Evolutionary conservation across 1,284 basidiomycete species (phyloP).

Genomic region (Cutaneotrichosporon spelunceum): DNA sequence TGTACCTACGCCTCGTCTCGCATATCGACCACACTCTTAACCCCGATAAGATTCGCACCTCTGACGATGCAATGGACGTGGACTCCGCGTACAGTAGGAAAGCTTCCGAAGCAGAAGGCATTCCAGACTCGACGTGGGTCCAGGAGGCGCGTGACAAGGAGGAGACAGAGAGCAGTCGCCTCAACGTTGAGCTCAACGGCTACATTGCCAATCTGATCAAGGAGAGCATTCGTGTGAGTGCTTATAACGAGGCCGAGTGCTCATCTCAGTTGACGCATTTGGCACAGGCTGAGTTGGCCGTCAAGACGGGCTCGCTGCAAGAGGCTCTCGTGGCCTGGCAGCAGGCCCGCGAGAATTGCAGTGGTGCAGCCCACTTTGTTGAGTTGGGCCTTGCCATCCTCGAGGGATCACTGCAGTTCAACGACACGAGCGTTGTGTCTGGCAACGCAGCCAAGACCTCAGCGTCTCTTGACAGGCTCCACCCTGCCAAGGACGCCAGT

Average conservation of each 20-base stretch:
- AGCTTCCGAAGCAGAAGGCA: constrained; percentile 25
- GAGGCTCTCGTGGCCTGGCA: constrained; percentile 35
- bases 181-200: constrained; percentile 44
- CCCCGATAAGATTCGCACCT: constrained; percentile 1
- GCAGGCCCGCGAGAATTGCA: constrained; percentile 37
- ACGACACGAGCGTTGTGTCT: constrained; percentile 30
- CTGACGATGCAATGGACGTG: constrained; percentile 27
- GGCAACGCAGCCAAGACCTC: constrained; percentile 44
- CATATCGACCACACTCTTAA: constrained; percentile 16
- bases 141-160: constrained; percentile 25
- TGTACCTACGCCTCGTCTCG: constrained; percentile 22
- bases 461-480: constrained; percentile 37
- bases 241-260: not conserved
- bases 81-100: constrained; percentile 11
- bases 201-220: constrained; percentile 49
- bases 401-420: constrained; percentile 40
- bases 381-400: constrained; percentile 41
- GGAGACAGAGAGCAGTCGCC: constrained; percentile 32
- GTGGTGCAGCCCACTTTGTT: constrained; percentile 39
- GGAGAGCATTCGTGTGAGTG: constrained; percentile 46
- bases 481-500: constrained; percentile 24
- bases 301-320: constrained; percentile 33
- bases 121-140: constrained; percentile 38
- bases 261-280: constrained; percentile 43
- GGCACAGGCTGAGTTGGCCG: constrained; percentile 37